Evolutionary conservation across 2,329 filamentous ascomycete genomes (phyloP).

Genomic region (Clonostachys rhizophaga): DNA sequence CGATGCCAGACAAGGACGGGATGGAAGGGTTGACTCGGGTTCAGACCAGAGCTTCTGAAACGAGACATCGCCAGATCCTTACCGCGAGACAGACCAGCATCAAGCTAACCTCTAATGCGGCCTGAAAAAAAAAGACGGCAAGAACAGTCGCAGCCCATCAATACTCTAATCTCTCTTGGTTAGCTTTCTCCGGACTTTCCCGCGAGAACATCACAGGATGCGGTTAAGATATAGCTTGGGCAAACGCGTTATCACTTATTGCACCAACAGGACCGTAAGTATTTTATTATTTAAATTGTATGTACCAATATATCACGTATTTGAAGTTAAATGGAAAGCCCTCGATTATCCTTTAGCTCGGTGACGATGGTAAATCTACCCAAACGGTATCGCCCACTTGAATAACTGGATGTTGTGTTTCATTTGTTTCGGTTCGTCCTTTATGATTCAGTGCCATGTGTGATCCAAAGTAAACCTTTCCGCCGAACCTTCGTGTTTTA

Average conservation of each 20-base stretch:
- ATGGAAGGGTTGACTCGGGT: constrained; percentile 2
- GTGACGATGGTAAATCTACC: constrained; percentile 7
- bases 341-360: no score
- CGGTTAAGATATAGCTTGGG: no score
- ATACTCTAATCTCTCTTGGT: neutral
- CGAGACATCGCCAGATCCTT: constrained; percentile 13
- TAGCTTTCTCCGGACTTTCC: no score
- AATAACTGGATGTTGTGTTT: constrained; percentile 31
- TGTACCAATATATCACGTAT: no score
- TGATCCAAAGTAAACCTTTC: constrained; percentile 85
- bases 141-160: no score
- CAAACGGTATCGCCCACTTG: constrained; percentile 40
- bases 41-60: constrained; percentile 6
- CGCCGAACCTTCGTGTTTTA: constrained; percentile 78
- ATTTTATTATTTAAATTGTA: no score
- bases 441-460: constrained; percentile 58
- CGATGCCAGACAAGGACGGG: constrained; percentile 4
- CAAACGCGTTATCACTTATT: no score
- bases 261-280: no score
- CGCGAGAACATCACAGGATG: no score
- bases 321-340: no score
- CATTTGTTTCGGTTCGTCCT: constrained; percentile 3
- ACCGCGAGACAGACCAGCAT: constrained; percentile 14
- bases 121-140: neutral
- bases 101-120: constrained; percentile 6